Conservation (phyloP, 78 protist species). For the Monocercomonoides exilis region DNA sequence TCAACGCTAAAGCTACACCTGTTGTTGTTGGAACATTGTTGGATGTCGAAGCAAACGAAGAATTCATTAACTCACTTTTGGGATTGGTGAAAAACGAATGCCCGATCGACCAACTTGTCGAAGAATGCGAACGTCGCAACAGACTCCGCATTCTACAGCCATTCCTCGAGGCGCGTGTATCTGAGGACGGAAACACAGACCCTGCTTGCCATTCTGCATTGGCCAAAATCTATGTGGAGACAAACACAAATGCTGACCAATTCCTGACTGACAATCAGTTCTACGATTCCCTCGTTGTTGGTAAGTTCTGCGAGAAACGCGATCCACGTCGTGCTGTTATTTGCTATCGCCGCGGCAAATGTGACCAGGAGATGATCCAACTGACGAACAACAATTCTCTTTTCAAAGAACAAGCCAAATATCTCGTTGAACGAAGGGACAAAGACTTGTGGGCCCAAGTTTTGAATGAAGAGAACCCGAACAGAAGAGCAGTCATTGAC, state of each 20-base stretch:
- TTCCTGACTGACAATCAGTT: constrained; percentile 78
- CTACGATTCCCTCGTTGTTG: constrained; percentile 67
- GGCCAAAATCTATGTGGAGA: constrained; percentile 94
- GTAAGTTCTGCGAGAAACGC: constrained; percentile 92
- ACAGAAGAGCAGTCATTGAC: constrained; percentile 45
- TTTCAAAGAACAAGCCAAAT: constrained; percentile 90
- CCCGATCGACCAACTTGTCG: constrained; percentile 83
- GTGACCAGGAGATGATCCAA: constrained; percentile 89
- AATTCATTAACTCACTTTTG: constrained; percentile 65
- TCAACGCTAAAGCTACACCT: constrained; percentile 76
- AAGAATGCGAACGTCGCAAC: constrained; percentile 87
- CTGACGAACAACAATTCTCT: constrained; percentile 85
- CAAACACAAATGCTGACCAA: constrained; percentile 72
- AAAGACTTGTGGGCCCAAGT: constrained; percentile 90
- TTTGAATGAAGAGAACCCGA: constrained; percentile 71
- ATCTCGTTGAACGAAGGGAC: constrained; percentile 87
- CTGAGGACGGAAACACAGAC: constrained; percentile 63
- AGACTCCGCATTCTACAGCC: constrained; percentile 83
- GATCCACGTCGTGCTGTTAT: constrained; percentile 83
- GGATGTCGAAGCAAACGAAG: constrained; percentile 87
- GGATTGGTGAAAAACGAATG: constrained; percentile 65
- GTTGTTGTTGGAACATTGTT: constrained; percentile 90
- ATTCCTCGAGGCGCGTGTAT: constrained; percentile 88
- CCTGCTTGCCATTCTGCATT: constrained; percentile 93
- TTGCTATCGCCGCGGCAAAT: constrained; percentile 54